Percentiles rank a stretch among this genome's conserved stretches.
phyloP scores from a whole-genome alignment of 192 early-diverging fungal species.

The Podila epigama region DNA sequence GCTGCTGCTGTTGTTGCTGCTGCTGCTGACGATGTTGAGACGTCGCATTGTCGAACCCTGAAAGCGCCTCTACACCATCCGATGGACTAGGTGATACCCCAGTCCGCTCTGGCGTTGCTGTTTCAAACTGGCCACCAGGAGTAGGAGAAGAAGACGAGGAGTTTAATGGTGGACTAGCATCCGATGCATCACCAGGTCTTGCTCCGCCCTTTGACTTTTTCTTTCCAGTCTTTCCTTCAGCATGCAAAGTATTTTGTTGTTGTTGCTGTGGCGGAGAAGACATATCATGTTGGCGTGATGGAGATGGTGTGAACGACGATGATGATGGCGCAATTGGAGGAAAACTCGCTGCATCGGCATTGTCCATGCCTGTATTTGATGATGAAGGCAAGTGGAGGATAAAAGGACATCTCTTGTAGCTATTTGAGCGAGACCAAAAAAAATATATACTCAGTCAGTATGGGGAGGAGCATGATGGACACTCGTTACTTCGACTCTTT shows the following conservation, averaged over 20 bases:
- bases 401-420: conserved; percentile 66
- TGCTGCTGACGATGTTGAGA: conserved; percentile 10
- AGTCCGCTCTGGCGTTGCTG: conserved; percentile 16
- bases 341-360: conserved; percentile 22
- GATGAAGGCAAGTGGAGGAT: conserved; percentile 48
- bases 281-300: background rate
- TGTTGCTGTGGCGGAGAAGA: background rate
- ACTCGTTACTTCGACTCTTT: too few relatives aligned
- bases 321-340: conserved; percentile 26
- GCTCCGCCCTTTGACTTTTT: background rate
- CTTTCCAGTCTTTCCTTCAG: background rate
- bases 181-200: background rate
- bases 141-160: background rate
- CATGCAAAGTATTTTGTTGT: background rate
- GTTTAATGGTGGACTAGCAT: background rate
- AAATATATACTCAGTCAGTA: background rate
- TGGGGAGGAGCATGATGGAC: too few relatives aligned
- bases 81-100: conserved; percentile 5
- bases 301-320: conserved; percentile 1
- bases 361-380: background rate
- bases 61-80: background rate
- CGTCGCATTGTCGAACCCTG: background rate
- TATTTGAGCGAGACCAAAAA: conserved; percentile 4
- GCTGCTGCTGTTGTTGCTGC: conserved; percentile 1
- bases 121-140: background rate